Conservation (phyloP, 2,329 filamentous ascomycete species). For the Xylariales sp. region DNA sequence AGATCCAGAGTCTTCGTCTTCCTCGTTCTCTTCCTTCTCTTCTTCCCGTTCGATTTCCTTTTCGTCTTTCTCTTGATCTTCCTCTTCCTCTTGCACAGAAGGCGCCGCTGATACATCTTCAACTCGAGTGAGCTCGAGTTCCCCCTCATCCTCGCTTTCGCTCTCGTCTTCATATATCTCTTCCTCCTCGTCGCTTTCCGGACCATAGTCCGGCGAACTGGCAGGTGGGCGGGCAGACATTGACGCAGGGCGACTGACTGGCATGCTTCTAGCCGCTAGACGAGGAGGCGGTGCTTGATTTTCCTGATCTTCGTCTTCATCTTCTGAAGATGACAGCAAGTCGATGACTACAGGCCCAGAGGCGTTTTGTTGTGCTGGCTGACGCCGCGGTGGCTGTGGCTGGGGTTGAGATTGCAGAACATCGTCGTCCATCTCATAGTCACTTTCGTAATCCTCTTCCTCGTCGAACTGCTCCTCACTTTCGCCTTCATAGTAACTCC, state of each 20-base stretch:
- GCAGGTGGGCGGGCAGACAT: not conserved
- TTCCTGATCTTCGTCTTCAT: slow-evolving; percentile 16
- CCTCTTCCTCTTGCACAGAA: slow-evolving; percentile 16
- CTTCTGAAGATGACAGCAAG: slow-evolving; percentile 21
- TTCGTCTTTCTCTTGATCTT: slow-evolving; percentile 14
- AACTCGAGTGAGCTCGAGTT: too few relatives aligned
- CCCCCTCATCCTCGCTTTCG: slow-evolving; percentile 10
- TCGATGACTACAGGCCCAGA: slow-evolving; percentile 20
- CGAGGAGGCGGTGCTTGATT: slow-evolving; percentile 3
- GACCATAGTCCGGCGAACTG: slow-evolving; percentile 6
- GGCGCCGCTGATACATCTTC: too few relatives aligned
- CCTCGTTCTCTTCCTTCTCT: slow-evolving; percentile 7
- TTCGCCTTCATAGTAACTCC: slow-evolving; percentile 17
- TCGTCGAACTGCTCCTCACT: slow-evolving; percentile 15
- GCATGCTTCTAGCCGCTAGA: not conserved
- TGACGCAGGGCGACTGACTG: not conserved
- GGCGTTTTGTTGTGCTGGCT: slow-evolving; percentile 4
- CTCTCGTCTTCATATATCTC: slow-evolving; percentile 11
- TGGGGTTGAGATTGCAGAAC: not conserved
- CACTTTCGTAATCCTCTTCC: slow-evolving; percentile 10
- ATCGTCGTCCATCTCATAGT: slow-evolving; percentile 6
- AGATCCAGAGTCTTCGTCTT: not conserved
- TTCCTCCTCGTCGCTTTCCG: slow-evolving; percentile 11
- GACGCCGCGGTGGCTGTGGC: slow-evolving; percentile 8
- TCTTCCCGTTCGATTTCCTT: slow-evolving; percentile 15